Conservation (phyloP, 2,329 filamentous ascomycete genomes). For the Botrytis aclada region DNA sequence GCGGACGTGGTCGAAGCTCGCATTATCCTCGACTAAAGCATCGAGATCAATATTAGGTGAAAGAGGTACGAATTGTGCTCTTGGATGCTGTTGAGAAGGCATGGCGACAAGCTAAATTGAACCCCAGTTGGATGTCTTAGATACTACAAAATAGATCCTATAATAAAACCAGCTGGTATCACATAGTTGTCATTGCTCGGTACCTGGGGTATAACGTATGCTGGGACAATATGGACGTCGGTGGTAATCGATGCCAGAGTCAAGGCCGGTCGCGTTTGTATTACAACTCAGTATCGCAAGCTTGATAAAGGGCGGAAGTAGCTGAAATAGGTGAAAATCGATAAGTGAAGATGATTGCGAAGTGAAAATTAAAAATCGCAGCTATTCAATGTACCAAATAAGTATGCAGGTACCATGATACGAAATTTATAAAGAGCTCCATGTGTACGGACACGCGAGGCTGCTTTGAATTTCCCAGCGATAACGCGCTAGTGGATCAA, state of each 20-base stretch:
- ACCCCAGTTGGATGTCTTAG: background rate
- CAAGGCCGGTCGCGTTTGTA: background rate
- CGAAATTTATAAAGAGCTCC: background rate
- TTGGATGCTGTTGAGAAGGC: slow-evolving; percentile 71
- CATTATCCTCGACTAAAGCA: slow-evolving; percentile 69
- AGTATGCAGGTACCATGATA: background rate
- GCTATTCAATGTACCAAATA: background rate
- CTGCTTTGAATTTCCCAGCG: background rate
- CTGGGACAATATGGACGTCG: background rate
- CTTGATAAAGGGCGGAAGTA: background rate
- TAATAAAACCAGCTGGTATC: background rate
- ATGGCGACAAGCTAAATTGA: slow-evolving; percentile 48
- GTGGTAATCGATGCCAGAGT: background rate
- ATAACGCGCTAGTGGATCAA: slow-evolving; percentile 13
- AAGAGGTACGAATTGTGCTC: slow-evolving; percentile 89
- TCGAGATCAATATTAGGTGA: slow-evolving; percentile 79
- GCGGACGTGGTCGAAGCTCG: slow-evolving; percentile 84
- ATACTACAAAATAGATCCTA: background rate
- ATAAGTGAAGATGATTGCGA: background rate
- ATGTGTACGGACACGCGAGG: slow-evolving; percentile 12
- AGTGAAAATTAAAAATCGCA: background rate
- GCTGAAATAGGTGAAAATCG: background rate
- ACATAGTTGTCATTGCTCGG: background rate
- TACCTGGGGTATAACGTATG: background rate
- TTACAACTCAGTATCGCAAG: background rate